Evolutionary conservation across 2,329 filamentous ascomycete genomes (phyloP), one percentile per base, ranked within the genome.

Genomic region (Malbranchea zuffiana): DNA sequence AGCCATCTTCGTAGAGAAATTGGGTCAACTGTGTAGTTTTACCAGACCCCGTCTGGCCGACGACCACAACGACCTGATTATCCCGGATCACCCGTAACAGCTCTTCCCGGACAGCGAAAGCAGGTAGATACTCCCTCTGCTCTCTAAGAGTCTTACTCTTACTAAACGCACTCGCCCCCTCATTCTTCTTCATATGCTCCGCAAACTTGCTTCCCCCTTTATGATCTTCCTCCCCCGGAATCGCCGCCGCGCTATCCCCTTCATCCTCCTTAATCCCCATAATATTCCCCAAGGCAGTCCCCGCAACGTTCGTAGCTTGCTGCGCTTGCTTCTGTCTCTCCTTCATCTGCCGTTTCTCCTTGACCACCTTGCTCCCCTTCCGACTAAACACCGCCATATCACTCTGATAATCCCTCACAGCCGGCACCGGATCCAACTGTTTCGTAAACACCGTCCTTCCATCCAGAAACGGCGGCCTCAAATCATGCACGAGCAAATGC

Each of bases 331-430:
- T 85, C 53, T 93, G 84, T 27, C 90, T 75, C 57, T 98, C 90
- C 44, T 87, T 81, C 59, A 94, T 86, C 60, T 94, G 86, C 27
- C 92, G 72, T 49, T 81, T 79, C 50, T 98, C 90, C 52, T 82
- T 83, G 8, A 98, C 90, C 2, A 95, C 86, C 50, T 78, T 82
- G 55, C 88, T 96, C 1, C 90, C 90, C 57, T 95, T 95, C 28
- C 88, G 75, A 62, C 86, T 93, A 51, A 96, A 96, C 1, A 98
- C 87, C 1, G 90, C 90, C 90, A 98, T 94, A 54, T 98, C 90
- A 55, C 92, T 98, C 60, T 96, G 88, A 17, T 82, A 79, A 56
- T 98, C 90, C 35, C 82, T 75, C 10, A 98, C 83, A 0, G 90
- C 92, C 0, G 88, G 85, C 1, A 98, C 82, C 0, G 90, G 92